phyloP scores from a whole-genome alignment of 306 rosid species.

The Begonia fuchsioides region DNA sequence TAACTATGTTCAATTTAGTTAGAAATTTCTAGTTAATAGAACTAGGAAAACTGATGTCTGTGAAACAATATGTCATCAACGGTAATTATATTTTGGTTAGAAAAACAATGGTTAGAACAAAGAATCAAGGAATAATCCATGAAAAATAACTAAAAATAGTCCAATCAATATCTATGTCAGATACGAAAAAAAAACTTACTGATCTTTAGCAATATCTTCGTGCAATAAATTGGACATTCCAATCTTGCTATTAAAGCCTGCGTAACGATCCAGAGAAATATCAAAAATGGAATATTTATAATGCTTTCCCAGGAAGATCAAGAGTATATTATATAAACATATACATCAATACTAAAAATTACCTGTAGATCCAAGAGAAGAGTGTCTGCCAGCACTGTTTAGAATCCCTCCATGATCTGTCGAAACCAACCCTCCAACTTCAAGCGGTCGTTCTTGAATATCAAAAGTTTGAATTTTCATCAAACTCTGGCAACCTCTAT shows the following conservation, averaged over 20 bases:
- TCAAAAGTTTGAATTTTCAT: conserved; percentile 19
- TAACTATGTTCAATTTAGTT: no score
- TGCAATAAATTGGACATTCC: conserved; percentile 15
- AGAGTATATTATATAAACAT: not conserved
- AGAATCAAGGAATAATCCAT: no score
- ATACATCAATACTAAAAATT: conserved; percentile 1
- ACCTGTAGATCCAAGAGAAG: conserved; percentile 25
- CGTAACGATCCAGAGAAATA: no score
- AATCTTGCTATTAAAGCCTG: conserved; percentile 13
- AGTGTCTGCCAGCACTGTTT: conserved; percentile 20
- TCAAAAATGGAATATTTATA: no score
- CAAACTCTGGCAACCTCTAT: conserved; percentile 21
- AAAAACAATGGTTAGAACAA: no score
- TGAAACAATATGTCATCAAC: no score
- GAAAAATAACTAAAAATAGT: no score
- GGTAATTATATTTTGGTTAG: no score
- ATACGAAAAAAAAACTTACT: conserved; percentile 16
- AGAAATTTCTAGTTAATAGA: no score
- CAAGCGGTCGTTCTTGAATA: conserved; percentile 24
- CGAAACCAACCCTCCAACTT: conserved; percentile 19
- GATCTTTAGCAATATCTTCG: conserved; percentile 28
- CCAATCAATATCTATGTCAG: not conserved
- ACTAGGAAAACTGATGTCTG: no score
- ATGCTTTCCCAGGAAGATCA: not conserved
- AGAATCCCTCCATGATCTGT: conserved; percentile 22